Percentiles rank a stretch among this genome's conserved stretches.
These are phyloP conservation scores for Pseudopyrenochaeta lycopersici DNA, from an alignment of 2,329 filamentous ascomycete genomes.

Conservation along the genomic window DNA sequence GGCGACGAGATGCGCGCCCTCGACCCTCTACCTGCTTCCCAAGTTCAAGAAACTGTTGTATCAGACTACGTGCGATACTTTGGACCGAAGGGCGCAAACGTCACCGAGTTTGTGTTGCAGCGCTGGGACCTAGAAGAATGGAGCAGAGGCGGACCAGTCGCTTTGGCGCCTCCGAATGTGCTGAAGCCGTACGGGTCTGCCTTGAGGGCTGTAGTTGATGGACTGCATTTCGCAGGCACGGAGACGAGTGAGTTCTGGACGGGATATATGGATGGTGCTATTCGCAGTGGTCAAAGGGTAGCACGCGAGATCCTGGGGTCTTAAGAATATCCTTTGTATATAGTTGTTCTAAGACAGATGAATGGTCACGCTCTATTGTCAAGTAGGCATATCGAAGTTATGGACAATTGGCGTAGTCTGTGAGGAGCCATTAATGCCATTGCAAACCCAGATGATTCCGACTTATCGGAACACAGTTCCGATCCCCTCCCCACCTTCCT, in stretches of 20 bases:
- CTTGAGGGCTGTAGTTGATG: slow-evolving; percentile 34
- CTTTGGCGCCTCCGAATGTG: slow-evolving; percentile 21
- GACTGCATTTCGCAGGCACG: slow-evolving; percentile 64
- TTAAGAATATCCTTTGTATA: not conserved
- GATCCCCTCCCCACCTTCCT: not conserved
- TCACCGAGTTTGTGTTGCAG: slow-evolving; percentile 27
- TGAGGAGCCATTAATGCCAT: not conserved
- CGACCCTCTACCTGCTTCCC: slow-evolving; percentile 2
- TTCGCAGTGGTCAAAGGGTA: slow-evolving; percentile 59
- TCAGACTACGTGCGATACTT: slow-evolving; percentile 26
- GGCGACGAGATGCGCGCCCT: slow-evolving; percentile 28
- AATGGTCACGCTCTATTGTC: too few relatives aligned
- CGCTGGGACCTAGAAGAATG: slow-evolving; percentile 35
- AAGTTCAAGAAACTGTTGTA: slow-evolving; percentile 11
- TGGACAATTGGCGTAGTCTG: too few relatives aligned
- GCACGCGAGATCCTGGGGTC: slow-evolving; percentile 54
- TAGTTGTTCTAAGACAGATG: too few relatives aligned
- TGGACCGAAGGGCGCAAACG: slow-evolving; percentile 14
- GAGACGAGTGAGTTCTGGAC: slow-evolving; percentile 64
- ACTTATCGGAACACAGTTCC: not conserved
- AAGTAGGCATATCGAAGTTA: too few relatives aligned
- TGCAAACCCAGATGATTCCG: not conserved
- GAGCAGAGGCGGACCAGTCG: slow-evolving; percentile 24
- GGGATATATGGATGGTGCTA: slow-evolving; percentile 68
- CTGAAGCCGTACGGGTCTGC: slow-evolving; percentile 20